Base-by-base conservation (phyloP, 306 rosid genomes). In the Trifolium subterraneum region DNA sequence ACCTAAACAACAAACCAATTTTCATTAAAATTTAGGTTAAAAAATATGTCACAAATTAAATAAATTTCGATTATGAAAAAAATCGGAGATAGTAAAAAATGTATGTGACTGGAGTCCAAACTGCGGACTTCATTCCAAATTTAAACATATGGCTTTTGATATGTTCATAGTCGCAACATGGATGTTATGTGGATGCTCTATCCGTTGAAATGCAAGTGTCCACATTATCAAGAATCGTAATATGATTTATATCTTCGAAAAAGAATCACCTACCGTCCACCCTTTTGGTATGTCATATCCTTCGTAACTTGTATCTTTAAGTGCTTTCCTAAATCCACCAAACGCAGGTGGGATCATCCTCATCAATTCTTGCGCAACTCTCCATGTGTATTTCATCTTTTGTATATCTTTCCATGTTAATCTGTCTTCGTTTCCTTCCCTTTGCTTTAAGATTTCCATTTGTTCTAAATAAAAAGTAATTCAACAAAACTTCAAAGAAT, bases 331-430 rank as follows among this genome's bases (percentile, higher is more conserved):
- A 35, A 84, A 87, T 31, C 68, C 58, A 7, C 88, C 88, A 74
- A 87, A 82, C 50, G 82, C 77, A 64, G 80, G 85, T 56, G 90
- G 84, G 55, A 84, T 77, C 73, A 82, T 62, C 48, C 87, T 82
- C 88, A 84, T 82, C 78, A 87, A 13, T 69, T 84, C 90, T n/a
- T 79, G 80, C 33, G 90, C 87, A 74, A 87, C 87, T 75, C 84
- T 75, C 88, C 88, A 84, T 35, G 90, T 84, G 72, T 84, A 87
- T 68, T 87, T 82, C 90, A 87, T 87, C 78, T 82, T 74, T 77
- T 82, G 84, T 71, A 81, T 68, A 29, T 87, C 88, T 11, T 6
- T 79, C 88, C 91, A 87, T 71, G 85, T 87, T 71, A 82, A 59
- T 20, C 75, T 72, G 7, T 80, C 61, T 67, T 75, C 84, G 11